Conservation (phyloP, 2,329 filamentous ascomycete genomes). For the Clonostachys rhizophaga region DNA sequence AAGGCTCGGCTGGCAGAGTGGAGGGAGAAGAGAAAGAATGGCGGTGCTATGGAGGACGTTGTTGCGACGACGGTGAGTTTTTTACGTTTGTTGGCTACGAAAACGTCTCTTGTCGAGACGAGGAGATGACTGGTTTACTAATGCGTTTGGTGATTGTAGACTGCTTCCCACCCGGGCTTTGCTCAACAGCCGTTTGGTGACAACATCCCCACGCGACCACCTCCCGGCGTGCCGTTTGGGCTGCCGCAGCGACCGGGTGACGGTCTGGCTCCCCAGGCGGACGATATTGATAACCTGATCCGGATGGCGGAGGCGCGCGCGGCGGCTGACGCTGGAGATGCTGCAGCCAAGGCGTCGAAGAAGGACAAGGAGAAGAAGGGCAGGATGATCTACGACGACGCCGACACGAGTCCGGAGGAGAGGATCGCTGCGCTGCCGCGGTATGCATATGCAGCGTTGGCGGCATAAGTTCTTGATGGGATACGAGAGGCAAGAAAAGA, state of each 20-base stretch:
- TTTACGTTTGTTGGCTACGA: neutral
- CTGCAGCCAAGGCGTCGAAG: conserved; percentile 45
- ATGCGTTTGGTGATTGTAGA: too few species aligned
- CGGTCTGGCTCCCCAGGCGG: conserved; percentile 30
- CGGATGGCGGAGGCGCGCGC: conserved; percentile 60
- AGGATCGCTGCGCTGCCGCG: conserved; percentile 75
- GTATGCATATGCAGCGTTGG: conserved; percentile 51
- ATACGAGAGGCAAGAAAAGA: too few species aligned
- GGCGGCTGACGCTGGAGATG: conserved; percentile 32
- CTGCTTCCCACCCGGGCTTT: too few species aligned
- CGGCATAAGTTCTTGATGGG: too few species aligned
- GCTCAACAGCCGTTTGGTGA: too few species aligned
- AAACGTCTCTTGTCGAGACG: too few species aligned
- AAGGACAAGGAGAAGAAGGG: conserved; percentile 65
- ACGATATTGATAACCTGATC: conserved; percentile 63
- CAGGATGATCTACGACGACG: conserved; percentile 77
- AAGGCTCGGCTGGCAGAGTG: conserved; percentile 76
- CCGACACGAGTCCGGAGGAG: conserved; percentile 80
- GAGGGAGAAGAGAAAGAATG: conserved; percentile 47
- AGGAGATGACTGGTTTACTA: too few species aligned
- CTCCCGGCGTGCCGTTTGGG: conserved; percentile 30
- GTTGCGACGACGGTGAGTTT: conserved; percentile 31
- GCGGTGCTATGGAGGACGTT: conserved; percentile 36
- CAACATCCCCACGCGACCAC: conserved; percentile 38
- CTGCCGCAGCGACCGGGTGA: conserved; percentile 38